Evolutionary conservation across 768 basidiomycete genomes (phyloP).

Genomic region (Boletus huronensis): DNA sequence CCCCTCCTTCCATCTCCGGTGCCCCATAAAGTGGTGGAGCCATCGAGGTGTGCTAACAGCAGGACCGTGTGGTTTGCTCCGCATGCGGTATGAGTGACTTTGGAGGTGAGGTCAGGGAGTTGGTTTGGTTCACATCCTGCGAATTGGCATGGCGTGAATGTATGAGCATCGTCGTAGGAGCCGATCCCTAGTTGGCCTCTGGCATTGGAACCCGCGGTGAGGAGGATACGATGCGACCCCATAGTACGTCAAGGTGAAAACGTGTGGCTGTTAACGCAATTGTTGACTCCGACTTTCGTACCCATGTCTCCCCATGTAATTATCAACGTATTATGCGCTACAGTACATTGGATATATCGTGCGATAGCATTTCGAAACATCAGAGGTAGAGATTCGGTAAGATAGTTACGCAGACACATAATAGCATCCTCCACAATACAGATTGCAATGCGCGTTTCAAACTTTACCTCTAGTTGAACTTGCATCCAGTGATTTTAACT

Average conservation of each 20-base stretch:
- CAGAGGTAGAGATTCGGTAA: slow-evolving; percentile 11
- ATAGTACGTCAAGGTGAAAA: neutral
- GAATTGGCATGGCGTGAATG: slow-evolving; percentile 39
- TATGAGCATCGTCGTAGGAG: slow-evolving; percentile 36
- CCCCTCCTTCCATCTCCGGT: slow-evolving; percentile 69
- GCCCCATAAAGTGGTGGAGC: slow-evolving; percentile 56
- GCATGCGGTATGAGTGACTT: slow-evolving; percentile 52
- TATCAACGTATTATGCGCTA: slow-evolving; percentile 4
- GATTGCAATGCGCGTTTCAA: neutral
- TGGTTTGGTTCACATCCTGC: slow-evolving; percentile 11
- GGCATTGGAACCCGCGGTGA: slow-evolving; percentile 48
- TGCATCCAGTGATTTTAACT: slow-evolving; percentile 61
- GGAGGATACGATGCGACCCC: slow-evolving; percentile 19
- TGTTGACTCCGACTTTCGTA: neutral
- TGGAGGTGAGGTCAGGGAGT: slow-evolving; percentile 23
- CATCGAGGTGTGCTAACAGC: slow-evolving; percentile 44
- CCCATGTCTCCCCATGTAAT: neutral
- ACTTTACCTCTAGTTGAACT: slow-evolving; percentile 32
- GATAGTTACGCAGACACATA: slow-evolving; percentile 7
- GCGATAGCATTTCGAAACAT: slow-evolving; percentile 7
- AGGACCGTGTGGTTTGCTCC: slow-evolving; percentile 81
- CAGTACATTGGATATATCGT: slow-evolving; percentile 21
- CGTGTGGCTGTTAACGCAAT: neutral
- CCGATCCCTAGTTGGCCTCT: slow-evolving; percentile 45
- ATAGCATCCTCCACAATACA: neutral